Evolutionary conservation across 2,329 filamentous ascomycete species (phyloP).

Genomic region (Aspergillus pseudoterreus): DNA sequence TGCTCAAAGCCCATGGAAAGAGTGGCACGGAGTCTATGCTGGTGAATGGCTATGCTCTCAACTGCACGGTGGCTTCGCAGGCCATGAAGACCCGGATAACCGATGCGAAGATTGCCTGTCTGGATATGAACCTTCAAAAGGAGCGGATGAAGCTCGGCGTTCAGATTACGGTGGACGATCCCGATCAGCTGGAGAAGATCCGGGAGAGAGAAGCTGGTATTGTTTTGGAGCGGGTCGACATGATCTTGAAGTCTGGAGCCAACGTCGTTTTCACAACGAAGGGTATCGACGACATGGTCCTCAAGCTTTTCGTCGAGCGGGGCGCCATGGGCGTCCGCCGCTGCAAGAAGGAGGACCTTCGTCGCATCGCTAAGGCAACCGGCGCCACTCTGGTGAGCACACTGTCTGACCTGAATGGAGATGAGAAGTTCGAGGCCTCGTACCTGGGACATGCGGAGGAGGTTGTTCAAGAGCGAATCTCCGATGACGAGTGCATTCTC

Average conservation of each 20-base stretch:
- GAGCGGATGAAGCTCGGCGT: conserved; percentile 99
- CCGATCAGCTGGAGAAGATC: conserved; percentile 95
- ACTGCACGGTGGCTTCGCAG: conserved; percentile 97
- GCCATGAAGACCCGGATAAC: conserved; percentile 91
- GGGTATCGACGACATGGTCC: conserved; percentile 91
- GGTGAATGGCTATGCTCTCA: conserved; percentile 94
- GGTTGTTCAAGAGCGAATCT: conserved; percentile 96
- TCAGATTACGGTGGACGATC: conserved; percentile 96
- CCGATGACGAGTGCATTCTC: conserved; percentile 96
- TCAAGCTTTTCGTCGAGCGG: conserved; percentile 92
- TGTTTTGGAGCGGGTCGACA: conserved; percentile 87
- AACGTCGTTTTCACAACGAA: conserved; percentile 97
- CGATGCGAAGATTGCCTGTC: conserved; percentile 92
- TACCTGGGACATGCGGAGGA: conserved; percentile 90
- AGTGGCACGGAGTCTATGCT: conserved; percentile 81
- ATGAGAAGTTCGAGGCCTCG: conserved; percentile 91
- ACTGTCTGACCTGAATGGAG: conserved; percentile 92
- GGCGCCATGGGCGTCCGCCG: conserved; percentile 93
- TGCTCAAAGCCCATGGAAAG: conserved; percentile 97
- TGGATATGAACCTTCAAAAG: conserved; percentile 99
- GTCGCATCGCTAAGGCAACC: conserved; percentile 92
- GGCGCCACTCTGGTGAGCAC: conserved; percentile 91
- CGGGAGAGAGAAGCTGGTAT: conserved; percentile 88
- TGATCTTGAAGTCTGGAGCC: conserved; percentile 95
- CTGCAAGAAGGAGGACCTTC: conserved; percentile 97